A percentile compares a stretch with the other conserved stretches of the same genome.
Conservation (phyloP, 768 basidiomycete genomes). For the Hydnomerulius pinastri region DNA sequence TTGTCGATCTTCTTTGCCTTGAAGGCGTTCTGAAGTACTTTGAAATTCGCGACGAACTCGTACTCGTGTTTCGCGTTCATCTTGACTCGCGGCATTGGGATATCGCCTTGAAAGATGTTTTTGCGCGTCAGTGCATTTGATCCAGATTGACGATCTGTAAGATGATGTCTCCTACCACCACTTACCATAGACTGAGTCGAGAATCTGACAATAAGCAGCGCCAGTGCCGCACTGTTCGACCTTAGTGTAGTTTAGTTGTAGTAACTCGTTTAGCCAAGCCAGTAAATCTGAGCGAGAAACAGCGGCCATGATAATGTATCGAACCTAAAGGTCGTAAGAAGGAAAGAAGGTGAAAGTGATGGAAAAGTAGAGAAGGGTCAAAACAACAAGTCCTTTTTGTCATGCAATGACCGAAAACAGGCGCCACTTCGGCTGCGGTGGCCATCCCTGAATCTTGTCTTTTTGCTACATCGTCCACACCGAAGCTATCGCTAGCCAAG, state of each 20-base stretch:
- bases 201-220: constrained; percentile 90
- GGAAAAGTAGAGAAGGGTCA: constrained; percentile 12
- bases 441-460: background rate
- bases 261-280: constrained; percentile 91
- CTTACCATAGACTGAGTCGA: constrained; percentile 93
- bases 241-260: constrained; percentile 90
- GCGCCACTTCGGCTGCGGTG: constrained; percentile 4
- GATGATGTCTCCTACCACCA: constrained; percentile 15
- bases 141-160: constrained; percentile 19
- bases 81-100: constrained; percentile 92
- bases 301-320: constrained; percentile 49
- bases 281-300: constrained; percentile 83
- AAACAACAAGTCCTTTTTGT: background rate
- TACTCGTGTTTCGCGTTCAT: constrained; percentile 96
- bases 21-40: constrained; percentile 92
- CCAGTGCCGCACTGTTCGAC: constrained; percentile 91
- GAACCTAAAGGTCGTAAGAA: constrained; percentile 8
- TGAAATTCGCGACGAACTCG: constrained; percentile 94
- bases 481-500: background rate
- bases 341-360: constrained; percentile 7
- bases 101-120: constrained; percentile 58
- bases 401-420: background rate
- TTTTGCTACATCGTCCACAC: background rate
- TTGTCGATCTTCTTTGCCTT: constrained; percentile 93
- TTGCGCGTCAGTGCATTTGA: constrained; percentile 10